Conservation (phyloP, 306 rosid species). For the Rosa lucieae region DNA sequence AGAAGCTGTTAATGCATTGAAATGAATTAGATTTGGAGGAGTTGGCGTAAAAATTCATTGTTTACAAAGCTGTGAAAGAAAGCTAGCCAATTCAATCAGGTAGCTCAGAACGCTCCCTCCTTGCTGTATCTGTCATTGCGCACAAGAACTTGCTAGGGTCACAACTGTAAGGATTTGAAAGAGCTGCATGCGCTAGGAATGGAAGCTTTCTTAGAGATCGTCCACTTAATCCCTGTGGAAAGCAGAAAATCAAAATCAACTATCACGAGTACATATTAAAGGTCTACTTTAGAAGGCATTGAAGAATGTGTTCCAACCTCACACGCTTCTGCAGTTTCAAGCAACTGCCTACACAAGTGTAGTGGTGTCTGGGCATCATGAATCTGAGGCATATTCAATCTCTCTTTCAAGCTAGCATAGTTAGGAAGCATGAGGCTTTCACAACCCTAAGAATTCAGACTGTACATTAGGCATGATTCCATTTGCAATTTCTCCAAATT, state of each 20-base stretch:
- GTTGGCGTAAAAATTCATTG: not conserved
- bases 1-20: not conserved
- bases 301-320: conserved; percentile 52
- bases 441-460: conserved; percentile 46
- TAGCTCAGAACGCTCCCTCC: conserved; percentile 79
- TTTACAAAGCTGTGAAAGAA: conserved; percentile 20
- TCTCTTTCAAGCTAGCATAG: conserved; percentile 62
- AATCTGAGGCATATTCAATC: conserved; percentile 41
- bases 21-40: not conserved
- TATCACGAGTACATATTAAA: not conserved
- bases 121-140: conserved; percentile 76
- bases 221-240: conserved; percentile 82
- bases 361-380: conserved; percentile 38
- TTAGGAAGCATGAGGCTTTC: conserved; percentile 48
- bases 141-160: conserved; percentile 66
- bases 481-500: conserved; percentile 19
- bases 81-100: conserved; percentile 53
- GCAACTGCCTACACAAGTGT: conserved; percentile 54
- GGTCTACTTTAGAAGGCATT: conserved; percentile 7
- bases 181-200: conserved; percentile 79
- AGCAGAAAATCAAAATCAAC: conserved; percentile 12
- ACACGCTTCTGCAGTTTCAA: conserved; percentile 86
- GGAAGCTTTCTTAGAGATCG: conserved; percentile 93
- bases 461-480: conserved; percentile 28
- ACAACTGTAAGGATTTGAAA: conserved; percentile 61